Evolutionary conservation across 805 yeast species (phyloP), one percentile per base, ranked within the genome.

Genomic region (Starmerella apis): DNA sequence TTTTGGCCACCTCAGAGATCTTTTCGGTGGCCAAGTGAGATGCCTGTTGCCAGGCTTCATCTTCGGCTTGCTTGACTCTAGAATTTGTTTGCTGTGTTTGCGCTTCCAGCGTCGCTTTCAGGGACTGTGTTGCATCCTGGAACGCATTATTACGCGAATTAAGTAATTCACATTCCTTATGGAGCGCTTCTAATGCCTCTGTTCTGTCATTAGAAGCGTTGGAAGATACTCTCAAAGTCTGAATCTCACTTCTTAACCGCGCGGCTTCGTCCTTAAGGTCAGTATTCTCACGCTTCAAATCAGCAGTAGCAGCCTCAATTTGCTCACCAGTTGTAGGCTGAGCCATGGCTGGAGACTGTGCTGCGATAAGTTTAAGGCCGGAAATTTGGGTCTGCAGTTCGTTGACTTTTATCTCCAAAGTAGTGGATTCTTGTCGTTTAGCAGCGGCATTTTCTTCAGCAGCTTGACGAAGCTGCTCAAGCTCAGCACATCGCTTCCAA

Each of bases 401-500:
- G 14, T 4, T 16, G 23, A 41, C 22, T 27, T 41, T 16, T 8
- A 16, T 23, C 20, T 16, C 33, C 6, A 27, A 23, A 8, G 23
- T n/a, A 11, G 44, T 23, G 14, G 23, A 5, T 4, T 41, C 24
- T 19, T 27, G 33, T 10, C 11, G 16, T 13, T 16, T n/a, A n/a
- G 4, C 33, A 6, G 18, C 33, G 8, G 32, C 44, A 27, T 41
- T 23, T 1, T 25, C 44, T 16, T 27, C 33, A 27, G 44, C 32
- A 4, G 33, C 23, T 6, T 13, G 23, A n/a, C 33, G 32, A 23
- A 10, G 33, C 23, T 25, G 23, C 44, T 41, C 44, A 13, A 41
- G 44, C 44, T 41, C 44, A 1, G 44, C 44, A 16, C 44, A 41
- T 9, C 44, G 44, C 23, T 41, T 41, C 44, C 44, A 41, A 2